These are phyloP conservation scores for Phialophora chinensis DNA, from an alignment of 2,329 filamentous ascomycete genomes.

Conservation along the genomic window DNA sequence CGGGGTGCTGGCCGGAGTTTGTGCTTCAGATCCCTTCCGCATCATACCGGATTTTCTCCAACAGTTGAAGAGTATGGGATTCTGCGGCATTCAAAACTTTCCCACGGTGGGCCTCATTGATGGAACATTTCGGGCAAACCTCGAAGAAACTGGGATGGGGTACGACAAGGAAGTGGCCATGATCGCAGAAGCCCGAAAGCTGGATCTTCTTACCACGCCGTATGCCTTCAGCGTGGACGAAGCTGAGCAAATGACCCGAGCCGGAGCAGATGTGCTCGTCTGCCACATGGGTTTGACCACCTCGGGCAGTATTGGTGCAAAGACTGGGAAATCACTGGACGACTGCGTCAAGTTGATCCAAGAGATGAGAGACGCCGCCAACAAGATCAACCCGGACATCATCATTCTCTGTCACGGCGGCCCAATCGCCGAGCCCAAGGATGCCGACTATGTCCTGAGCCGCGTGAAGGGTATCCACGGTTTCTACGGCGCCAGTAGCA, in stretches of 20 bases:
- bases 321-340: conserved; percentile 66
- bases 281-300: conserved; percentile 73
- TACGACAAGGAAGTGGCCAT: conserved; percentile 71
- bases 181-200: conserved; percentile 63
- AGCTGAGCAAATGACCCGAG: conserved; percentile 65
- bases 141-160: conserved; percentile 76
- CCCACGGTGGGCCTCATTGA: conserved; percentile 72
- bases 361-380: conserved; percentile 67
- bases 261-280: conserved; percentile 70
- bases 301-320: conserved; percentile 68
- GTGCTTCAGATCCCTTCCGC: conserved; percentile 72
- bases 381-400: conserved; percentile 60
- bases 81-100: conserved; percentile 75
- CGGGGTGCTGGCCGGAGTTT: conserved; percentile 73
- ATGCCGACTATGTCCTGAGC: conserved; percentile 67
- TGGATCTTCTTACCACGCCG: conserved; percentile 70
- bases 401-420: conserved; percentile 75
- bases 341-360: conserved; percentile 68
- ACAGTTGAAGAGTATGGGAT: conserved; percentile 67
- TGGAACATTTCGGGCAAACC: conserved; percentile 68
- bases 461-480: conserved; percentile 70
- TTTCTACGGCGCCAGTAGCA: conserved; percentile 73
- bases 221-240: conserved; percentile 72
- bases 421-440: conserved; percentile 67
- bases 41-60: conserved; percentile 65